phyloP scores from a whole-genome alignment of 176 grass and related monocot genomes.

The Alloteropsis semialata region DNA sequence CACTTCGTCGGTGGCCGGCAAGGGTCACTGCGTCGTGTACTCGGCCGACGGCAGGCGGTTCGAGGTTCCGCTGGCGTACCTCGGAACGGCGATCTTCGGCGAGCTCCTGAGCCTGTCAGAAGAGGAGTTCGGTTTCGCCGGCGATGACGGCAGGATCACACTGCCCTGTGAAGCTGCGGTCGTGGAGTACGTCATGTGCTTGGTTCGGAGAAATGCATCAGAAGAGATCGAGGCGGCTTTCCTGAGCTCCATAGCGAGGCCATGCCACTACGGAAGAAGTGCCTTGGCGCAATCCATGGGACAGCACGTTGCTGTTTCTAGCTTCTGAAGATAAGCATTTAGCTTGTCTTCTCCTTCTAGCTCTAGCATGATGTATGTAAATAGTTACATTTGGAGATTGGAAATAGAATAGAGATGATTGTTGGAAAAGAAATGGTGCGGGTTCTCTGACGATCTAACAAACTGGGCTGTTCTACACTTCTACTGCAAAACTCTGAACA shows the following conservation, averaged over 20 bases:
- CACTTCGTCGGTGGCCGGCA: slow-evolving; percentile 8
- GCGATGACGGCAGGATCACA: slow-evolving; percentile 32
- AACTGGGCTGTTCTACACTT: background rate
- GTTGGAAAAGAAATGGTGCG: background rate
- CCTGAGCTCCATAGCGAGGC: slow-evolving; percentile 27
- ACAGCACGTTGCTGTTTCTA: background rate
- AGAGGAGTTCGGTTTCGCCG: slow-evolving; percentile 41
- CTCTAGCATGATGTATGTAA: background rate
- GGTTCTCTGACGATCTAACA: too few relatives aligned
- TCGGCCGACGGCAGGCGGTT: slow-evolving; percentile 37
- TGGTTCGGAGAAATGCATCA: slow-evolving; percentile 35
- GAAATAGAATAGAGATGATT: background rate
- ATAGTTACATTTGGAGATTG: background rate
- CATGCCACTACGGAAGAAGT: slow-evolving; percentile 9
- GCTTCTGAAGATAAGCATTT: background rate
- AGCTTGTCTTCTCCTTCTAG: background rate
- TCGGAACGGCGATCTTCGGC: slow-evolving; percentile 22
- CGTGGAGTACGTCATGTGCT: slow-evolving; percentile 43
- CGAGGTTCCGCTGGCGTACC: slow-evolving; percentile 44
- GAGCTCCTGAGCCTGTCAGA: slow-evolving; percentile 34
- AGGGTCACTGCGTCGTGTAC: slow-evolving; percentile 50
- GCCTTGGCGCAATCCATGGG: background rate
- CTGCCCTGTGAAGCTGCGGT: slow-evolving; percentile 27
- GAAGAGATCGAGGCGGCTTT: slow-evolving; percentile 40
- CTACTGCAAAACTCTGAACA: too few relatives aligned